phyloP scores from a whole-genome alignment of 768 basidiomycete species.

The Agaricus blazei region DNA sequence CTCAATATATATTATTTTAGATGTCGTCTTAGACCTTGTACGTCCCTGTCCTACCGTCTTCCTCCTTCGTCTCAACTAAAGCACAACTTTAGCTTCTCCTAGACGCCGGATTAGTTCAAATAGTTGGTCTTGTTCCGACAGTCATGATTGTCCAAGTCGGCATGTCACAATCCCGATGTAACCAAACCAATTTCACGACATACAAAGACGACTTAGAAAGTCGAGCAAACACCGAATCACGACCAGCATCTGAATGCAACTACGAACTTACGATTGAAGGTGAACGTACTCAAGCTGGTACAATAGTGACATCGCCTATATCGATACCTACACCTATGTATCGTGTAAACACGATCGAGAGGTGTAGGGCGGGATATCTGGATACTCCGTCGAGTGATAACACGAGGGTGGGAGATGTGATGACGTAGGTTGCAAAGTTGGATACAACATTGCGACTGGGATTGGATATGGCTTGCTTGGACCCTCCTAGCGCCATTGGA shows the following conservation, averaged over 20 bases:
- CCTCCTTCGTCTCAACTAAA: neutral
- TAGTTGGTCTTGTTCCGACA: conserved; percentile 16
- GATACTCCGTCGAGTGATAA: neutral
- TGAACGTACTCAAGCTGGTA: neutral
- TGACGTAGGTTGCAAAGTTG: neutral
- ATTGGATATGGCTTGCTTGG: too few species aligned
- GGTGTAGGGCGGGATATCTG: neutral
- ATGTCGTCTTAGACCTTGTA: conserved; percentile 7
- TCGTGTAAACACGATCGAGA: conserved; percentile 3
- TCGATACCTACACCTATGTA: conserved; percentile 6
- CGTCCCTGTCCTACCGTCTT: neutral
- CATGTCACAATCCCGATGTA: neutral
- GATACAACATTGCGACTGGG: neutral
- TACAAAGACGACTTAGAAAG: conserved; percentile 4
- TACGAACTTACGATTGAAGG: neutral
- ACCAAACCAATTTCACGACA: conserved; percentile 1
- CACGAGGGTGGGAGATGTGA: neutral
- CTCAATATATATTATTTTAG: conserved; percentile 16
- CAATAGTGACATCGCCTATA: neutral
- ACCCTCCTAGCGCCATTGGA: too few species aligned
- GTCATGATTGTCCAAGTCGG: conserved; percentile 9
- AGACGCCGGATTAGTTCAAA: conserved; percentile 24
- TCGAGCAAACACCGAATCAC: neutral
- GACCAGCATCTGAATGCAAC: neutral
- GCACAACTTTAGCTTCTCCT: conserved; percentile 11